These are phyloP conservation scores for Solanum paucissectum DNA, from an alignment of 257 asterid genomes.

Conservation along the genomic window DNA sequence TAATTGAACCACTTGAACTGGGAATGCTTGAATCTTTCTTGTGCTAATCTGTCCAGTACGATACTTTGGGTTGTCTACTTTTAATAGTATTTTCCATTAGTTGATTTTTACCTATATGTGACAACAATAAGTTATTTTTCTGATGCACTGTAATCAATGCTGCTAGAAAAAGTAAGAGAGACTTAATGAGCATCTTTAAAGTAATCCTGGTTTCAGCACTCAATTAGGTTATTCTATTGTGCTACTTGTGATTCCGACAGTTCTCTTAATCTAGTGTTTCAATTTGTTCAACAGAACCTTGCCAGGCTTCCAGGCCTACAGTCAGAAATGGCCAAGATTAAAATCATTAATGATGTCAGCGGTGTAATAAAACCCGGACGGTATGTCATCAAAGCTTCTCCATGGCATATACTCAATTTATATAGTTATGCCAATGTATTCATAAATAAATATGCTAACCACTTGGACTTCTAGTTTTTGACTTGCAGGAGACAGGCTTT, in stretches of 20 bases:
- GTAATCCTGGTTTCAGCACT: neutral
- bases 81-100: neutral
- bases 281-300: constrained; percentile 26
- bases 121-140: neutral
- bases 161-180: neutral
- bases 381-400: constrained; percentile 10
- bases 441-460: neutral
- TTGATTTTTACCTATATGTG: neutral
- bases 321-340: constrained; percentile 29
- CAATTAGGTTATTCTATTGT: neutral
- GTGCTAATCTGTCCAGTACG: neutral
- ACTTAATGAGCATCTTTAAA: neutral
- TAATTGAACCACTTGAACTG: neutral
- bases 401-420: neutral
- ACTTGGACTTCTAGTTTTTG: neutral
- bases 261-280: neutral
- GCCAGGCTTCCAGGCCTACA: constrained; percentile 42
- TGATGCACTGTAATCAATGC: neutral
- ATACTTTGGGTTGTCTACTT: neutral
- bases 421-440: neutral
- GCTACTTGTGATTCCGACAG: neutral
- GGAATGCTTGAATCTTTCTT: neutral
- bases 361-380: constrained; percentile 63
- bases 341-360: constrained; percentile 36
- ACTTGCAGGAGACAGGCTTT: neutral